These are phyloP conservation scores for Zygoascus biomembranicola DNA, from an alignment of 805 yeast species.

Conservation along the genomic window DNA sequence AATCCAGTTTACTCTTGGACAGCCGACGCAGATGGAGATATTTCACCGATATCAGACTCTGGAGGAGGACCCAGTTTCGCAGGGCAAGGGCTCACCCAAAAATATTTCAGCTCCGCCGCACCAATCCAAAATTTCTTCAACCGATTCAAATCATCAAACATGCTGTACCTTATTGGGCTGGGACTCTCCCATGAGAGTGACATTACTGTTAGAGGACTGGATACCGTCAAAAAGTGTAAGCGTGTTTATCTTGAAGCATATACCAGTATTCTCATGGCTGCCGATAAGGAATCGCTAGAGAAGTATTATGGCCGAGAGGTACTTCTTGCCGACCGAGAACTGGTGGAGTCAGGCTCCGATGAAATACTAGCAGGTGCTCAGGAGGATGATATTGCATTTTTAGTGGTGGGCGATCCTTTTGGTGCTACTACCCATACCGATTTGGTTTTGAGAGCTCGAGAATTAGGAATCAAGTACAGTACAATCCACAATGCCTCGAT, in stretches of 20 bases:
- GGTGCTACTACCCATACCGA: slow-evolving; percentile 99
- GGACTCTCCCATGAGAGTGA: slow-evolving; percentile 86
- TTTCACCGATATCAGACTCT: no score
- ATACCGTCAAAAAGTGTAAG: slow-evolving; percentile 71
- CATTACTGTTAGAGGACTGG: slow-evolving; percentile 90
- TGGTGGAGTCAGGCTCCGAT: slow-evolving; percentile 87
- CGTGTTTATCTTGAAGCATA: slow-evolving; percentile 94
- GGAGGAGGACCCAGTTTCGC: background rate
- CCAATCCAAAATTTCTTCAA: background rate
- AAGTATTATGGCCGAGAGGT: slow-evolving; percentile 79
- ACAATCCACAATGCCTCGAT: slow-evolving; percentile 92
- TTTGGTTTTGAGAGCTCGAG: slow-evolving; percentile 84
- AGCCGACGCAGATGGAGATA: no score
- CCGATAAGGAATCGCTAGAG: slow-evolving; percentile 66
- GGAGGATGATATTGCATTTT: slow-evolving; percentile 77
- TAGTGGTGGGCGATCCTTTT: slow-evolving; percentile 95
- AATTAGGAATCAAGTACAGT: slow-evolving; percentile 66
- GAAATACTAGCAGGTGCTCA: slow-evolving; percentile 70
- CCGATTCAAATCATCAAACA: slow-evolving; percentile 24
- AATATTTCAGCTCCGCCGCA: background rate
- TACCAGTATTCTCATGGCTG: slow-evolving; percentile 92
- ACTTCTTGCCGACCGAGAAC: slow-evolving; percentile 85
- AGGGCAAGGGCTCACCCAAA: background rate
- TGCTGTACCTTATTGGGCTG: slow-evolving; percentile 86
- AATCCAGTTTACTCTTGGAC: no score